A percentile compares a stretch with the other conserved stretches of the same genome.
phyloP scores from a whole-genome alignment of 1,139 yeast genomes.

The Dujonia santamariae region DNA sequence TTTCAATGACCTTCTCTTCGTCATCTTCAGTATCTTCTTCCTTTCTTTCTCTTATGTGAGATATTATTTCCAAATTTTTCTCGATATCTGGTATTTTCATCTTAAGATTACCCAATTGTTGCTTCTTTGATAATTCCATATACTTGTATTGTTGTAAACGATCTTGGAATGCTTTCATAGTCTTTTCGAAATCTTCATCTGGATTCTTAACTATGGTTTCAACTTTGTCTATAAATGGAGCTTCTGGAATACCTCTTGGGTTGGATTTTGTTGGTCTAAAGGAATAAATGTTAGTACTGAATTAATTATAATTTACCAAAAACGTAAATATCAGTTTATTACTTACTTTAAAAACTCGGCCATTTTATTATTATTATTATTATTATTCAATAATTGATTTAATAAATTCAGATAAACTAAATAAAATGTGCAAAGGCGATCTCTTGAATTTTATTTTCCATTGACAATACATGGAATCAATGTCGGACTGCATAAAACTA shows the following conservation, averaged over 20 bases:
- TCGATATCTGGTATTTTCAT: slow-evolving; percentile 86
- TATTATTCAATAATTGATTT: background rate
- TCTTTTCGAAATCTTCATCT: slow-evolving; percentile 64
- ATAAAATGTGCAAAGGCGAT: no score
- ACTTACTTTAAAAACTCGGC: slow-evolving; percentile 16
- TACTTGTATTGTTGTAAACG: slow-evolving; percentile 78
- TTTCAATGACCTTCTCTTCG: slow-evolving; percentile 44
- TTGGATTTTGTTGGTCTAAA: slow-evolving; percentile 55
- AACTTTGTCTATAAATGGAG: slow-evolving; percentile 88
- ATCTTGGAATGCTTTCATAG: slow-evolving; percentile 73
- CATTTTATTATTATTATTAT: slow-evolving; percentile 9
- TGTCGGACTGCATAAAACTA: no score
- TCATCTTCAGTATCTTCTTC: slow-evolving; percentile 29
- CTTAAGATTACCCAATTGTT: slow-evolving; percentile 64
- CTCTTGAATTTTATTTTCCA: no score
- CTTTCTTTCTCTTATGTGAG: slow-evolving; percentile 51
- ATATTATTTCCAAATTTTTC: slow-evolving; percentile 74
- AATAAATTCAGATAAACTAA: no score
- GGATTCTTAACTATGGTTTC: slow-evolving; percentile 66
- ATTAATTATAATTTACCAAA: no score
- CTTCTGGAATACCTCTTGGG: slow-evolving; percentile 95
- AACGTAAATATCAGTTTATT: no score
- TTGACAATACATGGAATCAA: no score
- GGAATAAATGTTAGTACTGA: slow-evolving; percentile 18
- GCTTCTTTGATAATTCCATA: slow-evolving; percentile 79